Base-by-base conservation (phyloP, 2,329 filamentous ascomycete species). In the Samsoniella hepiali region DNA sequence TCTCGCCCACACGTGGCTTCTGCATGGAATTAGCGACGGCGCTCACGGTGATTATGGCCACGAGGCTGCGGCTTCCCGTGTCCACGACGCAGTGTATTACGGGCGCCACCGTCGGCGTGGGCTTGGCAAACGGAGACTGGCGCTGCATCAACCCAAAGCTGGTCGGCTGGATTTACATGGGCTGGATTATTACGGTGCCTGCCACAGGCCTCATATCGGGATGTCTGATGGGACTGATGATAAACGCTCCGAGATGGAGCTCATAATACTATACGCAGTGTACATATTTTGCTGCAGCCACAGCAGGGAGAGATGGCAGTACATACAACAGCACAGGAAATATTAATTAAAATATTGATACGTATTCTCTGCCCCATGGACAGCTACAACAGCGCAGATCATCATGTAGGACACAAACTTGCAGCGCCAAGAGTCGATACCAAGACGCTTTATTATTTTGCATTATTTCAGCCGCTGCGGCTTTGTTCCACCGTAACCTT, bases 81-180 rank as follows among this genome's bases (percentile, higher is more conserved):
- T 82, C 80, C 8, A 83, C 81, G 5, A 83, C 81, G 3, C 82
- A 84, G 74, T 84, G 82, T 67, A 81, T 82, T 63, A 80, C 77
- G 51, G 80, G 81, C 53, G 80, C 80, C 1, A 82, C 79, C 2
- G 79, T 82, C 17, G 81, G 81, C 42, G 81, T 83, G n/a, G 81
- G 80, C 8, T 72, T 83, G 29, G 79, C 78, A 63, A 82, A 81
- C 53, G 80, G 80, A n/a, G 78, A 79, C 44, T 77, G 77, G 72
- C 74, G 75, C 63, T 79, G 79, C 40, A 80, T 83, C 67, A 83
- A 83, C 69, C 80, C 76, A 66, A 76, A 78, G 66, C 76, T 81
- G 64, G 77, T 81, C 22, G 79, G 73, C 11, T 79, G 79, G 71
- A 78, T 82, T 58, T 75, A 82, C 53, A 68, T 78, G 53, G 79